Percentiles rank a stretch among this genome's conserved stretches.
These are phyloP conservation scores for Rutstroemia sydowiana DNA, from an alignment of 2,329 filamentous ascomycete genomes.

Conservation along the genomic window DNA sequence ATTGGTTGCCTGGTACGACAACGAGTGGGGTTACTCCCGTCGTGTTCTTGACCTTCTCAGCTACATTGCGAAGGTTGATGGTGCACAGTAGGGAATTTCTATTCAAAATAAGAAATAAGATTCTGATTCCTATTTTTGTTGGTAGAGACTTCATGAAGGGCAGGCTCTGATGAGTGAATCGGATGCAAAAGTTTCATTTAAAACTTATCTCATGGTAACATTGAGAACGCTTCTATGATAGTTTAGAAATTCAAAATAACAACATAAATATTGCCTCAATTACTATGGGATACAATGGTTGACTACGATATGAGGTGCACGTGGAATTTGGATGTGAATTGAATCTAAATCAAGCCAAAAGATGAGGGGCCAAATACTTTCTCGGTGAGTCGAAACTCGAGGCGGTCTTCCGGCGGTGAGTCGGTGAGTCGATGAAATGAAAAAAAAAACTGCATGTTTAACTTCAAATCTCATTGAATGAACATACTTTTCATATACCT, in stretches of 20 bases:
- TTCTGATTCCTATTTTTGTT: conserved; percentile 26
- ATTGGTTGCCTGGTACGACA: conserved; percentile 93
- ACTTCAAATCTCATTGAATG: no score
- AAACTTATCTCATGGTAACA: conserved; percentile 4
- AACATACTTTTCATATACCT: no score
- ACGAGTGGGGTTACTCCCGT: conserved; percentile 99
- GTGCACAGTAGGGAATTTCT: conserved; percentile 29
- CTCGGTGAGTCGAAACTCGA: no score
- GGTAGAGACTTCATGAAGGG: conserved; percentile 28
- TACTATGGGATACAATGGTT: background rate
- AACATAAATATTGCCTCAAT: background rate
- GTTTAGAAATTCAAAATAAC: conserved; percentile 4
- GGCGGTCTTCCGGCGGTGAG: no score
- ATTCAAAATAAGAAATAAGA: conserved; percentile 15
- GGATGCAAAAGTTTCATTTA: conserved; percentile 8
- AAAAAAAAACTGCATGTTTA: no score
- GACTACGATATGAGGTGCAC: no score
- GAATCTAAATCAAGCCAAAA: no score
- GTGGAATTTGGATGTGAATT: no score
- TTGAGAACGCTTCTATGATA: conserved; percentile 15
- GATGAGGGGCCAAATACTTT: no score
- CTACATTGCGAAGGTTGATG: conserved; percentile 75
- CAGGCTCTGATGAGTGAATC: conserved; percentile 22
- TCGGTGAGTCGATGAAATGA: no score
- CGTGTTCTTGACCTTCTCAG: conserved; percentile 77